Conservation (phyloP, 1,139 yeast genomes). For the Blastobotrys raffinosifermentans region DNA sequence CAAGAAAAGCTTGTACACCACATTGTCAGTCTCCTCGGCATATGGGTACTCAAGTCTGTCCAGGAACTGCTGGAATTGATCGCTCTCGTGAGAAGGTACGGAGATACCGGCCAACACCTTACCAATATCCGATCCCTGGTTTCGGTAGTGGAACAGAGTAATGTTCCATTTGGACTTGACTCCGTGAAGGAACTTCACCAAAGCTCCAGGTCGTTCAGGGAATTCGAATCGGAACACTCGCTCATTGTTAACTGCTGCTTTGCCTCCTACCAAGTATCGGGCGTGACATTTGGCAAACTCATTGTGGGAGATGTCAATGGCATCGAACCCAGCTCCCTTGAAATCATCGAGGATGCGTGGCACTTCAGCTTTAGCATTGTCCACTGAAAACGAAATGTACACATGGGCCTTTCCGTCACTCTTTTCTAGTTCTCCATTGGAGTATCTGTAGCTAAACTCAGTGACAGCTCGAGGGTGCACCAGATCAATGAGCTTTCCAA, state of each 20-base stretch:
- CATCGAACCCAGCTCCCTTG: conserved; percentile 39
- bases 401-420: conserved; percentile 56
- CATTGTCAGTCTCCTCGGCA: conserved; percentile 76
- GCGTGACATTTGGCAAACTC: conserved; percentile 96
- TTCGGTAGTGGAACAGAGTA: conserved; percentile 91
- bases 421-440: conserved; percentile 35
- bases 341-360: conserved; percentile 41
- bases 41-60: conserved; percentile 67
- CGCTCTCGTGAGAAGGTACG: conserved; percentile 67
- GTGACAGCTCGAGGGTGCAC: conserved; percentile 86
- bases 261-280: conserved; percentile 92
- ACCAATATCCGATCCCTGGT: conserved; percentile 93
- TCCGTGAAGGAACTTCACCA: conserved; percentile 67
- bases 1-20: conserved; percentile 74
- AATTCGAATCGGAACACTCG: conserved; percentile 80
- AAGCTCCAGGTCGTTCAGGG: conserved; percentile 96
- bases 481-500: conserved; percentile 63
- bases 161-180: conserved; percentile 82
- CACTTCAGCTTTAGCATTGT: conserved; percentile 58
- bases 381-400: conserved; percentile 80
- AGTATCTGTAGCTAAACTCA: conserved; percentile 83
- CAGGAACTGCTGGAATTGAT: conserved; percentile 61
- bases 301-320: conserved; percentile 80
- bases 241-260: conserved; percentile 61
- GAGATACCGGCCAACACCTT: conserved; percentile 85